Percentiles rank a stretch among this genome's conserved stretches.
Conservation (phyloP, 805 yeast species). For the Wickerhamiella hasegawae region DNA sequence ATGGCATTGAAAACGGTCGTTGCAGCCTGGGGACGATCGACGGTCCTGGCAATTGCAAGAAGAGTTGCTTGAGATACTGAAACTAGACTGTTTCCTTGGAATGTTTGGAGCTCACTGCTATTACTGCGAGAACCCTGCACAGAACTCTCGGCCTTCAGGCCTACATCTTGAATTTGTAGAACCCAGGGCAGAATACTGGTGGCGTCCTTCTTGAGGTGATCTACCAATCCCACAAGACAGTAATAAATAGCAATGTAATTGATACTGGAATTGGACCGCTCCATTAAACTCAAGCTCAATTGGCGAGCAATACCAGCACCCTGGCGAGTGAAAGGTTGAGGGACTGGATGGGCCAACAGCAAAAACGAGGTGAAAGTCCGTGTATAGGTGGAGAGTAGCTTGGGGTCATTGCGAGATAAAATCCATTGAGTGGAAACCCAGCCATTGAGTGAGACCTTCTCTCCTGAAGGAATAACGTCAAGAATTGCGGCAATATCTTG, state of each 20-base stretch:
- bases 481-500: slow-evolving; percentile 14
- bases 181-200: slow-evolving; percentile 9
- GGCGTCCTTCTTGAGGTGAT: slow-evolving; percentile 3
- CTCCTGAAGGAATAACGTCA: slow-evolving; percentile 2
- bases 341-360: slow-evolving; percentile 2
- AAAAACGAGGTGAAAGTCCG: slow-evolving; percentile 14
- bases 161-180: slow-evolving; percentile 2
- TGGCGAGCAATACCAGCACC: slow-evolving; percentile 8
- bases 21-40: slow-evolving; percentile 6
- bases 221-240: slow-evolving; percentile 7
- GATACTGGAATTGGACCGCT: slow-evolving; percentile 2
- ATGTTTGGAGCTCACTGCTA: neutral
- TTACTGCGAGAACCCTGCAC: too few species aligned
- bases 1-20: slow-evolving; percentile 5
- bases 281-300: slow-evolving; percentile 5
- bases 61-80: slow-evolving; percentile 7
- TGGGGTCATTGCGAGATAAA: slow-evolving; percentile 11
- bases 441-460: slow-evolving; percentile 5
- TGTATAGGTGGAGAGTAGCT: slow-evolving; percentile 14
- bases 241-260: slow-evolving; percentile 12
- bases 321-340: slow-evolving; percentile 2
- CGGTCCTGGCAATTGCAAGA: slow-evolving; percentile 6
- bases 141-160: neutral
- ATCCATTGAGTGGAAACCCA: slow-evolving; percentile 22
- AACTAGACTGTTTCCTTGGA: slow-evolving; percentile 2